Evolutionary conservation across 2,329 filamentous ascomycete genomes (phyloP).

Genomic region (Chaetomium sp.): DNA sequence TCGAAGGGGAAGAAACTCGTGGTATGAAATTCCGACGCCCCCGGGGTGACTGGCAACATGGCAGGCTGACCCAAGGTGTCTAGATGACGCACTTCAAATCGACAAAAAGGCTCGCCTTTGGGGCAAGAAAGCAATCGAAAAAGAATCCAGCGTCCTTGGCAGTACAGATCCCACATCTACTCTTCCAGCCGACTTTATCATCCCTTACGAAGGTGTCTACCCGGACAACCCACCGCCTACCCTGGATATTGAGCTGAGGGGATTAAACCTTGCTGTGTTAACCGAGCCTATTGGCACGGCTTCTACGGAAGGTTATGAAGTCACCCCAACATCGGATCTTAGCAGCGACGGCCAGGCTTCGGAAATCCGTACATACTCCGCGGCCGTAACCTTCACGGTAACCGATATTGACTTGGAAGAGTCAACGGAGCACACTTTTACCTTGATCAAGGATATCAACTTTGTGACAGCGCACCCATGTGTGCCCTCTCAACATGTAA

Average conservation of each 20-base stretch:
- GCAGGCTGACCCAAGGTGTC: slow-evolving; percentile 15
- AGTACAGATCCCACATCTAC: slow-evolving; percentile 48
- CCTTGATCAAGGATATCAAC: slow-evolving; percentile 51
- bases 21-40: slow-evolving; percentile 33
- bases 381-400: slow-evolving; percentile 37
- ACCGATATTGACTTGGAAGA: slow-evolving; percentile 36
- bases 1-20: slow-evolving; percentile 47
- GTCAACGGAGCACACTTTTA: slow-evolving; percentile 35
- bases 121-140: slow-evolving; percentile 54
- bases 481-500: slow-evolving; percentile 49
- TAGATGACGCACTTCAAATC: slow-evolving; percentile 44
- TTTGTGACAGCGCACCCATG: slow-evolving; percentile 64
- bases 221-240: slow-evolving; percentile 39
- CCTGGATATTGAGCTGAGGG: slow-evolving; percentile 43
- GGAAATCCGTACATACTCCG: slow-evolving; percentile 34
- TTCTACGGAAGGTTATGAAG: slow-evolving; percentile 36
- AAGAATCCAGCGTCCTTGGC: slow-evolving; percentile 54
- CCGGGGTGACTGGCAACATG: background rate
- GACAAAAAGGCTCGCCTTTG: slow-evolving; percentile 54
- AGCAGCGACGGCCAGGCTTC: slow-evolving; percentile 26
- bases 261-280: slow-evolving; percentile 42
- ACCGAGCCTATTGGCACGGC: slow-evolving; percentile 40
- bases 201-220: slow-evolving; percentile 52
- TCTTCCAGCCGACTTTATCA: slow-evolving; percentile 55
- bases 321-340: slow-evolving; percentile 33